Conservation (phyloP, 805 yeast species). For the Kodamaea leandrae region DNA sequence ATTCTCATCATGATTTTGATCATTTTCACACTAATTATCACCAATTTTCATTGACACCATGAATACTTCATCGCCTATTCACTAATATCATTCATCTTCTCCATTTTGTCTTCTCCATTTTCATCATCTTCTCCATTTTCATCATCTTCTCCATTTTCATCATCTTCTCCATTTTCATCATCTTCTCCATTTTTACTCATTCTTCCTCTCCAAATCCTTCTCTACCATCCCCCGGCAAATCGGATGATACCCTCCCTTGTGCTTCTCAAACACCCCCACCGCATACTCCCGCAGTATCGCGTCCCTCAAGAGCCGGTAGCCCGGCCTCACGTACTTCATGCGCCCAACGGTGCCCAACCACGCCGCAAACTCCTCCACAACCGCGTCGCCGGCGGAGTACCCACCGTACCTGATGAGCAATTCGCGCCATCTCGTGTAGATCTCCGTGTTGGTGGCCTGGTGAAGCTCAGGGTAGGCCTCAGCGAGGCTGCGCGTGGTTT, state of each 20-base stretch:
- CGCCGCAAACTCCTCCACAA: conserved; percentile 21
- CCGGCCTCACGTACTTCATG: conserved; percentile 93
- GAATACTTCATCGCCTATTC: too few relatives aligned
- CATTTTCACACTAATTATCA: too few relatives aligned
- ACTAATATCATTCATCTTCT: too few relatives aligned
- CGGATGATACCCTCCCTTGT: conserved; percentile 70
- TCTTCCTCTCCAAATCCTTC: conserved; percentile 64
- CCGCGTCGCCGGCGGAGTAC: conserved; percentile 12
- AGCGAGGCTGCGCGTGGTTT: conserved; percentile 16
- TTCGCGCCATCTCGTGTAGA: conserved; percentile 23
- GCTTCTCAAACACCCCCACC: conserved; percentile 56
- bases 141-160: background rate
- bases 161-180: background rate
- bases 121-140: too few relatives aligned
- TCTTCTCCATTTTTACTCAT: too few relatives aligned
- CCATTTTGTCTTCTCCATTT: background rate
- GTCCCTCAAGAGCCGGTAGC: conserved; percentile 59
- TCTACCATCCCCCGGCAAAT: conserved; percentile 77
- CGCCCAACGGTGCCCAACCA: conserved; percentile 93
- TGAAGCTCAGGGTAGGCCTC: conserved; percentile 20
- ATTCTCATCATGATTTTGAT: too few relatives aligned
- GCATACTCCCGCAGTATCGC: conserved; percentile 67
- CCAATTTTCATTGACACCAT: too few relatives aligned
- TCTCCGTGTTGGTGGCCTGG: conserved; percentile 24
- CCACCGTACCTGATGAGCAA: conserved; percentile 24